Conservation (phyloP, 305 asterid genomes). For the Andrographis paniculata region DNA sequence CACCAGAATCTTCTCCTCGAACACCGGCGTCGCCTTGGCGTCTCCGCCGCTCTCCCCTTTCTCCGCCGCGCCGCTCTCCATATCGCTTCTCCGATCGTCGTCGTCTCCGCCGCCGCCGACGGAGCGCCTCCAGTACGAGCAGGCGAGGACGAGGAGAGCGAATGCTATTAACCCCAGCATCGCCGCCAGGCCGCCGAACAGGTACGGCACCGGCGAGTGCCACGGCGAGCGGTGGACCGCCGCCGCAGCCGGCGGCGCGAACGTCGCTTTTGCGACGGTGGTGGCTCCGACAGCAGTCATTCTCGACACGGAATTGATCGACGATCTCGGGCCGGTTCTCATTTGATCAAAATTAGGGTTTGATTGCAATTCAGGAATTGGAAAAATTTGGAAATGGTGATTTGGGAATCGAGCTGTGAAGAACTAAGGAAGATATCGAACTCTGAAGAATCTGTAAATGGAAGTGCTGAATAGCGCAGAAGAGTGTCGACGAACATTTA, state of each 20-base stretch:
- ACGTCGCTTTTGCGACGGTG: conserved; percentile 27
- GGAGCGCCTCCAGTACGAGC: conserved; percentile 65
- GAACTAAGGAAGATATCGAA: no score
- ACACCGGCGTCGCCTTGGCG: conserved; percentile 24
- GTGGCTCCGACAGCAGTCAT: conserved; percentile 22
- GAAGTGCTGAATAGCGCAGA: no score
- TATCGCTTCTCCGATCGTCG: conserved; percentile 14
- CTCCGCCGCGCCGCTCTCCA: conserved; percentile 24
- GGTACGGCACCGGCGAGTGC: conserved; percentile 70
- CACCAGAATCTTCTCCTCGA: conserved; percentile 52
- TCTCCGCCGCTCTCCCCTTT: conserved; percentile 27
- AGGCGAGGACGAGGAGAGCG: conserved; percentile 56
- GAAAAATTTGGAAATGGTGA: conserved; percentile 1
- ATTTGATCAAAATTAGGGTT: conserved; percentile 6
- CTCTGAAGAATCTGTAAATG: no score
- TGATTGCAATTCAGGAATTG: neutral
- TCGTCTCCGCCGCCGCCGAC: neutral
- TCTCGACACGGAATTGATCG: conserved; percentile 15
- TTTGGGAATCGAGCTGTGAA: conserved; percentile 1
- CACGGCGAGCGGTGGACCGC: conserved; percentile 40
- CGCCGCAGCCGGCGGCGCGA: conserved; percentile 36
- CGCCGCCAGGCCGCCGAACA: conserved; percentile 67
- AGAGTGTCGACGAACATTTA: no score
- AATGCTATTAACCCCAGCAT: conserved; percentile 60
- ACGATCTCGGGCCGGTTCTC: conserved; percentile 31